Base-by-base conservation (phyloP, 1,139 yeast genomes). In the Blastobotrys illinoisensis region DNA sequence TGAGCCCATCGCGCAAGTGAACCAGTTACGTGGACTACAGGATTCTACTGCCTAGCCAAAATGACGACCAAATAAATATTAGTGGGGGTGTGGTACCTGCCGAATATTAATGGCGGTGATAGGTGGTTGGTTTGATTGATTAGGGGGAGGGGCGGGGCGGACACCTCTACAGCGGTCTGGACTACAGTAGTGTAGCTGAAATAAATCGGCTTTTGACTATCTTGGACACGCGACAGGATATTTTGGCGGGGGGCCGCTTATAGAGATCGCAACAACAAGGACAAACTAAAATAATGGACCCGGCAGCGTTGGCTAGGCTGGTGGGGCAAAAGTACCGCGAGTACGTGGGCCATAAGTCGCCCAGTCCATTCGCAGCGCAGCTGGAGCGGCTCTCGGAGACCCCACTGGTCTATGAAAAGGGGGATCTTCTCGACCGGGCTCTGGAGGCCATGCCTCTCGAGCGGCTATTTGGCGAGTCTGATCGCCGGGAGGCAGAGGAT, bases 391-490 rank as follows among this genome's bases (percentile, higher is more conserved):
- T 51, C 16, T 19, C 48, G 9, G 26, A 60, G 26, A 60, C 62
- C 13, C 71, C 74, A 0, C 56, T 74, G 50, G 71, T 64, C 1
- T 77, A 74, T 55, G 77, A 74, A 48, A 64, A 69, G 46, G 60
- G 63, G 4, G 69, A 57, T 0, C 58, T 68, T 26, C 61, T 71
- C n/a, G 78, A 74, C 52, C 52, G 54, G 32, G 77, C 80, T 0
- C 60, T 79, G 20, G 76, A 70, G 21, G 61, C 65, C 0, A 59
- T 79, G 28, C 72, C 79, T 3, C 60, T 75, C 7, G 75, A 64
- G 21, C 57, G 62, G 23, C 56, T 78, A 4, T 71, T 68, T 49
- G 62, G 66, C 0, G 68, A 67, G 7, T 79, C 81, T 0, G 79
- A 75, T 48, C 61, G 59, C 11, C 66, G 74, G 49, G 66, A 67